Conservation (phyloP, 202 grass and related monocot genomes). For the Setaria viridis region DNA sequence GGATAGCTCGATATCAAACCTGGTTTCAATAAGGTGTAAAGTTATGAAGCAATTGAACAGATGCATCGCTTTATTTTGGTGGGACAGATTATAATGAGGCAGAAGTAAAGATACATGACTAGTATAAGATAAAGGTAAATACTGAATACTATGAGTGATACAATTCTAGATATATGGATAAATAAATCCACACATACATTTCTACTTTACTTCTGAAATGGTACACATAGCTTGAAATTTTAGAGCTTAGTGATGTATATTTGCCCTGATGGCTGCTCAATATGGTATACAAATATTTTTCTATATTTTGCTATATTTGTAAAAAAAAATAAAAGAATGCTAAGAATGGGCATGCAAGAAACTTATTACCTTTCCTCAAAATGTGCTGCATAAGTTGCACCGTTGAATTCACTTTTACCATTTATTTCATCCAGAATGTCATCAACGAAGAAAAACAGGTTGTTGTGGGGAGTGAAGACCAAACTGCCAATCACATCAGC, state of each 20-base stretch:
- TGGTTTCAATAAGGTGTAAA: constrained; percentile 51
- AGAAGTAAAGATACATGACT: neutral
- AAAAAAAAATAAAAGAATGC: neutral
- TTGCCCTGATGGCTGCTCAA: neutral
- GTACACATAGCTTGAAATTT: neutral
- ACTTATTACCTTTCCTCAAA: constrained; percentile 63
- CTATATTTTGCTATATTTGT: neutral
- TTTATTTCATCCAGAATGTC: constrained; percentile 61
- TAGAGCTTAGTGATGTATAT: constrained; percentile 30
- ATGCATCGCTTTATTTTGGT: constrained; percentile 16
- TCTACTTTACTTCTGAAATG: constrained; percentile 12
- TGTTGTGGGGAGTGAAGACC: constrained; percentile 74
- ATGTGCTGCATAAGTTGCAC: constrained; percentile 53
- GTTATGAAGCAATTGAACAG: constrained; percentile 43
- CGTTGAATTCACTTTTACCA: constrained; percentile 52
- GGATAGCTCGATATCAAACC: constrained; percentile 63
- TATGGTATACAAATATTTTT: neutral
- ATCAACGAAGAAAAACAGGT: constrained; percentile 77
- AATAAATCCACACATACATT: neutral
- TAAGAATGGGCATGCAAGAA: constrained; percentile 14
- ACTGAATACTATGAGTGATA: neutral
- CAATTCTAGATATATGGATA: neutral
- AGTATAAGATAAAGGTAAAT: neutral
- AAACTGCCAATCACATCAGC: constrained; percentile 83
- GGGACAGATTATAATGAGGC: neutral